Conservation (phyloP, 768 basidiomycete species). For the Pisolithus microcarpus region DNA sequence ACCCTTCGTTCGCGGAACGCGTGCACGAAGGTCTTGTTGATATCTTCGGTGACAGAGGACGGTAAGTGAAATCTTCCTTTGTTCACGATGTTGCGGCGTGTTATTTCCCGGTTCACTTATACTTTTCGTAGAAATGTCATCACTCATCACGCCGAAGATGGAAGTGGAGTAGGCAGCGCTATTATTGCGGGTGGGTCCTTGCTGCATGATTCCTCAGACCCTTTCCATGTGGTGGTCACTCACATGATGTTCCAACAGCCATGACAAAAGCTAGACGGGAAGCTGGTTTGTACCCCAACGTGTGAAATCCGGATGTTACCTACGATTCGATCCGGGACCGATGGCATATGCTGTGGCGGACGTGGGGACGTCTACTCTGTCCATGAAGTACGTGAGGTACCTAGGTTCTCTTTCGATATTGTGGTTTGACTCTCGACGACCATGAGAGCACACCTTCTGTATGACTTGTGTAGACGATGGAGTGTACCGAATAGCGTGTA, state of each 20-base stretch:
- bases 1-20: constrained; percentile 89
- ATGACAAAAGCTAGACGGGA: constrained; percentile 86
- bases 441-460: too few relatives aligned
- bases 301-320: constrained; percentile 27
- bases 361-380: too few relatives aligned
- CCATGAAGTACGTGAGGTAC: too few relatives aligned
- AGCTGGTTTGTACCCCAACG: constrained; percentile 46
- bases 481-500: too few relatives aligned
- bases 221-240: neutral
- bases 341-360: too few relatives aligned
- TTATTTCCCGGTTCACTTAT: constrained; percentile 41
- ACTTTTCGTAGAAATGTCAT: constrained; percentile 28
- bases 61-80: constrained; percentile 40
- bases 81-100: constrained; percentile 30
- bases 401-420: too few relatives aligned
- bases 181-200: constrained; percentile 74
- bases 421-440: too few relatives aligned
- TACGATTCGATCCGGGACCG: too few relatives aligned
- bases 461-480: too few relatives aligned
- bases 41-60: constrained; percentile 94
- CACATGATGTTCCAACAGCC: constrained; percentile 36
- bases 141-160: constrained; percentile 37
- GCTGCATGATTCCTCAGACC: neutral
- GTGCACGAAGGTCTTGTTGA: constrained; percentile 90
- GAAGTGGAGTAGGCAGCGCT: constrained; percentile 89